phyloP scores from a whole-genome alignment of 179 eudicot species.

The Carnegiea gigantea region DNA sequence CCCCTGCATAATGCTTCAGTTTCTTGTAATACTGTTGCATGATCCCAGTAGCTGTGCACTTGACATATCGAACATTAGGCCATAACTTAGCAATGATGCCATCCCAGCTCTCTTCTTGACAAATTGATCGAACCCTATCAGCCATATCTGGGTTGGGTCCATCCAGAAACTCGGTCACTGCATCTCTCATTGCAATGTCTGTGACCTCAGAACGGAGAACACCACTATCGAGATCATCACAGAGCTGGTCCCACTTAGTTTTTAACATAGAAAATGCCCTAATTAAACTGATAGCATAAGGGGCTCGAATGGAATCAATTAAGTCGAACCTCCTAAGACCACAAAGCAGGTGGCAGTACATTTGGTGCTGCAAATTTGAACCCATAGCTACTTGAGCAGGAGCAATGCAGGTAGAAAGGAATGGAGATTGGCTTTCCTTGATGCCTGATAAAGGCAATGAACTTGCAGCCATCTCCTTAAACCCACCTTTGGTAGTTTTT shows the following conservation, averaged over 20 bases:
- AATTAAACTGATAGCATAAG: constrained; percentile 40
- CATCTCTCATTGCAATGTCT: constrained; percentile 33
- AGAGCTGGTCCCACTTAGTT: constrained; percentile 36
- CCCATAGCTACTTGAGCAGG: constrained; percentile 39
- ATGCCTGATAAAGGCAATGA: constrained; percentile 28
- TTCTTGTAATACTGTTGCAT: constrained; percentile 39
- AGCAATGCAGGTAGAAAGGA: constrained; percentile 32
- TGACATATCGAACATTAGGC: constrained; percentile 39
- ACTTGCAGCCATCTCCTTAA: constrained; percentile 43
- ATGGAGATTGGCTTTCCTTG: constrained; percentile 21
- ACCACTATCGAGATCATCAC: constrained; percentile 30
- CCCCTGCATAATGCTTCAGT: constrained; percentile 41
- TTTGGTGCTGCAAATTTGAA: constrained; percentile 41
- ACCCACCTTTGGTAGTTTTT: constrained; percentile 38
- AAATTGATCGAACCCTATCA: constrained; percentile 23
- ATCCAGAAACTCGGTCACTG: constrained; percentile 33
- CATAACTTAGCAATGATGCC: constrained; percentile 38
- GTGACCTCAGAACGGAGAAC: constrained; percentile 27
- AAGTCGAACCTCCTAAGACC: constrained; percentile 36
- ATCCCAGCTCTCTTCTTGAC: constrained; percentile 27
- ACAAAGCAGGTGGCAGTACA: constrained; percentile 46
- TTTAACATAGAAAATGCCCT: constrained; percentile 35
- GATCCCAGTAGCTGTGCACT: constrained; percentile 37
- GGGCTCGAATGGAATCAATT: constrained; percentile 38
- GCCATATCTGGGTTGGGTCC: constrained; percentile 37